Conservation (phyloP, 2,329 filamentous ascomycete genomes). For the Fusarium coicis region DNA sequence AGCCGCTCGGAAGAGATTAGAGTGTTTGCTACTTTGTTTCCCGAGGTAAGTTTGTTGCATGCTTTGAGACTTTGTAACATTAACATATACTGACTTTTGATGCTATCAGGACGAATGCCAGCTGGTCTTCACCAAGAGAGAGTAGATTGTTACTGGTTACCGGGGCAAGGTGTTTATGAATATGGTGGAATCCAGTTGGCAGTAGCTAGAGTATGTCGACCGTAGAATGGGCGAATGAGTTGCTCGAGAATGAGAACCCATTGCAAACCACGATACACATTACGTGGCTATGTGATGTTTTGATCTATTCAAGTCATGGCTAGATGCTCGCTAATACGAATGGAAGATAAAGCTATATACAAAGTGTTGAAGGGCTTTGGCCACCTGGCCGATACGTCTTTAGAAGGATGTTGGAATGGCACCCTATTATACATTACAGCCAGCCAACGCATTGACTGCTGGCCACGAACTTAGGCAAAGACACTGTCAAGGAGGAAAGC, state of each 20-base stretch:
- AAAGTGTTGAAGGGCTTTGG: neutral
- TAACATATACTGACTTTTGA: neutral
- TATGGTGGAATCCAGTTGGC: no score
- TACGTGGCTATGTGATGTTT: neutral
- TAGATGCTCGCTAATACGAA: neutral
- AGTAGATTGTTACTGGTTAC: neutral
- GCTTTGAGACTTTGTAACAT: no score
- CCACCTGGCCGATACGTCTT: neutral
- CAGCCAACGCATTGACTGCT: neutral
- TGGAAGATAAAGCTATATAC: neutral
- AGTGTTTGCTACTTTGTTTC: conserved; percentile 61
- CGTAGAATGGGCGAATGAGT: no score
- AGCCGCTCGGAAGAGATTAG: conserved; percentile 59
- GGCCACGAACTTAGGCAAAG: neutral
- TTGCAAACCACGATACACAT: neutral
- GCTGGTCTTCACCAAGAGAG: conserved; percentile 13
- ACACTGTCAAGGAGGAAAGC: conserved; percentile 48
- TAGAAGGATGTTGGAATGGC: neutral
- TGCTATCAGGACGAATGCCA: conserved; percentile 17
- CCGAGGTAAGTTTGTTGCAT: conserved; percentile 53
- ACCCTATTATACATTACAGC: conserved; percentile 8
- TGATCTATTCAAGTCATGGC: neutral
- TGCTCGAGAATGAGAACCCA: neutral
- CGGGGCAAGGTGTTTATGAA: neutral
- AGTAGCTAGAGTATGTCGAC: neutral